phyloP scores from a whole-genome alignment of 129 eudicot species.

The Flaveria trinervia region DNA sequence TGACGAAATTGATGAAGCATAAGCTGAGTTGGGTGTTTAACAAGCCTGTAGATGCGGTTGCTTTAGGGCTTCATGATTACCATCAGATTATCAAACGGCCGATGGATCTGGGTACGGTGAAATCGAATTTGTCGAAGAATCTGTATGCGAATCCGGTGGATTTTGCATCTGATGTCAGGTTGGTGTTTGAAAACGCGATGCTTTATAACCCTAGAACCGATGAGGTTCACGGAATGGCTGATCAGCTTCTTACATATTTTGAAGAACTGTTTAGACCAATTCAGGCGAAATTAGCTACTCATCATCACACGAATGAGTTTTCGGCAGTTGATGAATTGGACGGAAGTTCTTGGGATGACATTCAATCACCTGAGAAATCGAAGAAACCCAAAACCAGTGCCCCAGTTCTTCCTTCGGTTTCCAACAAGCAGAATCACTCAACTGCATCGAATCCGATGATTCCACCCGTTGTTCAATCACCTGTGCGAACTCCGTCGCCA shows the following conservation, averaged over 20 bases:
- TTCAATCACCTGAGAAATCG: conserved; percentile 44
- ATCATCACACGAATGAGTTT: conserved; percentile 19
- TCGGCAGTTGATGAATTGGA: conserved; percentile 53
- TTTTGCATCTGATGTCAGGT: conserved; percentile 72
- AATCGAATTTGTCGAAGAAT: conserved; percentile 50
- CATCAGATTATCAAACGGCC: conserved; percentile 74
- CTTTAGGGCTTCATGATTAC: conserved; percentile 82
- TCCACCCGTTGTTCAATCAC: conserved; percentile 38
- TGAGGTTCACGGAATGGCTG: conserved; percentile 71
- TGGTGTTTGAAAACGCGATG: conserved; percentile 85
- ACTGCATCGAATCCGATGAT: conserved; percentile 54
- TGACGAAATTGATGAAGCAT: conserved; percentile 68
- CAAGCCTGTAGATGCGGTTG: conserved; percentile 70
- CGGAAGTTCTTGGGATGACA: conserved; percentile 82
- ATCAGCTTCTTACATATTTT: conserved; percentile 50
- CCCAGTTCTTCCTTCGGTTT: conserved; percentile 18
- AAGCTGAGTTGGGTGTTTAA: conserved; percentile 60
- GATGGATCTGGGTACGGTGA: conserved; percentile 96
- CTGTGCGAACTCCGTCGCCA: conserved; percentile 58
- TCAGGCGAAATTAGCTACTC: conserved; percentile 45
- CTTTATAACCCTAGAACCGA: conserved; percentile 81
- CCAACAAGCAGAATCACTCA: conserved; percentile 51
- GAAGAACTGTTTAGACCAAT: conserved; percentile 77
- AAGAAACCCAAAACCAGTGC: conserved; percentile 48
- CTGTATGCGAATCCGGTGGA: conserved; percentile 51